Evolutionary conservation across 2,329 filamentous ascomycete species (phyloP).

Genomic region (Colletotrichum sp.): DNA sequence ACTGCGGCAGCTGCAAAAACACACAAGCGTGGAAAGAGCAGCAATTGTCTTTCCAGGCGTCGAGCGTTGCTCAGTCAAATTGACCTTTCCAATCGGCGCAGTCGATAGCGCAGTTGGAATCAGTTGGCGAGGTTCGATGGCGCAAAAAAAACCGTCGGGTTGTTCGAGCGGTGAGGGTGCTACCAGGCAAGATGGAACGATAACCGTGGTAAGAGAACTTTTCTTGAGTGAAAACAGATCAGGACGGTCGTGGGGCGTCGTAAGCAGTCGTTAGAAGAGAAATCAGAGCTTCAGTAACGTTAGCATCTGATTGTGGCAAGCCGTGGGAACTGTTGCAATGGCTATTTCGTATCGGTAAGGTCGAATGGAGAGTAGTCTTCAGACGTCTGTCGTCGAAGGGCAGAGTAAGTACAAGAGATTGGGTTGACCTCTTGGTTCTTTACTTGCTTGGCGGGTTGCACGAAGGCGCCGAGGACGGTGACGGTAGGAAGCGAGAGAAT

Average conservation of each 20-base stretch:
- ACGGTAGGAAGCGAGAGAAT: conserved; percentile 20
- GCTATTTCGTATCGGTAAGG: not conserved
- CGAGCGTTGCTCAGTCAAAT: not conserved
- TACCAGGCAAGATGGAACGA: not conserved
- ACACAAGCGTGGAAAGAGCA: not conserved
- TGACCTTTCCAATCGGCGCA: not conserved
- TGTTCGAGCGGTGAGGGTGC: not conserved
- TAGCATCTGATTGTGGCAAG: not conserved
- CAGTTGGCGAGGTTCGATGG: not conserved
- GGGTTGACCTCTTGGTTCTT: not conserved
- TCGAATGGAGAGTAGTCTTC: not conserved
- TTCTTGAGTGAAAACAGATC: not conserved
- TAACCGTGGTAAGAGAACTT: not conserved
- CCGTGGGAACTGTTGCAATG: not conserved
- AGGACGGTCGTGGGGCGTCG: conserved; percentile 17
- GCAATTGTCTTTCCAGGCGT: not conserved
- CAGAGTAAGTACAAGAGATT: not conserved
- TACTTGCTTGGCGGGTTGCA: conserved; percentile 6
- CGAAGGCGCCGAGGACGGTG: conserved; percentile 14
- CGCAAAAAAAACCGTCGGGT: not conserved
- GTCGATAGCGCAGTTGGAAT: not conserved
- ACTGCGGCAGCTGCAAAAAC: not conserved
- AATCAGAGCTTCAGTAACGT: not conserved
- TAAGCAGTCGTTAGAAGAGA: conserved; percentile 16
- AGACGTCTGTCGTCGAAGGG: not conserved